A percentile compares a stretch with the other conserved stretches of the same genome.
These are phyloP conservation scores for Moesziomyces sp. DNA, from an alignment of 1,284 basidiomycete genomes.

Conservation along the genomic window DNA sequence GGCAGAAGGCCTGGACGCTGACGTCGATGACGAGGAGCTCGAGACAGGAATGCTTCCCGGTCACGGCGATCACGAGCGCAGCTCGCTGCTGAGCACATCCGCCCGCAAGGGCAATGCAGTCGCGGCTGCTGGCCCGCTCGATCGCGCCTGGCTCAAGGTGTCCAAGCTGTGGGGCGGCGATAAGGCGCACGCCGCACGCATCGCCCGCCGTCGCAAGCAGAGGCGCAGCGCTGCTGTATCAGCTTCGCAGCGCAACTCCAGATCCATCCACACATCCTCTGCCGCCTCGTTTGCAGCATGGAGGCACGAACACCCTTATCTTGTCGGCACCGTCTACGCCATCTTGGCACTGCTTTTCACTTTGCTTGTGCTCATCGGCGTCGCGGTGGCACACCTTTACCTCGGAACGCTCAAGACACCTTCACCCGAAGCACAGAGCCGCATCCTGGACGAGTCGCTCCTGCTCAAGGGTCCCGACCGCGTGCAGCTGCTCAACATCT, in stretches of 20 bases:
- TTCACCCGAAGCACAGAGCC: slow-evolving; percentile 41
- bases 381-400: slow-evolving; percentile 50
- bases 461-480: slow-evolving; percentile 58
- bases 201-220: slow-evolving; percentile 35
- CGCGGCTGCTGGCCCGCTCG: slow-evolving; percentile 19
- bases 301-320: slow-evolving; percentile 37
- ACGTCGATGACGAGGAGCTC: slow-evolving; percentile 52
- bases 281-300: slow-evolving; percentile 38
- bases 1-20: slow-evolving; percentile 49
- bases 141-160: slow-evolving; percentile 42
- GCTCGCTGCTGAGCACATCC: slow-evolving; percentile 33
- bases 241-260: slow-evolving; percentile 31
- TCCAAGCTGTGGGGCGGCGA: slow-evolving; percentile 46
- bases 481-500: slow-evolving; percentile 55
- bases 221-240: slow-evolving; percentile 22
- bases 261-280: slow-evolving; percentile 29
- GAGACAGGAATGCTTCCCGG: slow-evolving; percentile 35
- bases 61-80: slow-evolving; percentile 35
- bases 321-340: slow-evolving; percentile 35
- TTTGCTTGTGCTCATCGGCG: slow-evolving; percentile 40
- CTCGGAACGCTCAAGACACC: slow-evolving; percentile 49
- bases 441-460: slow-evolving; percentile 56
- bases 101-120: slow-evolving; percentile 7
- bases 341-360: slow-evolving; percentile 38
- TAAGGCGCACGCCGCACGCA: slow-evolving; percentile 32